Evolutionary conservation across 192 early-diverging fungal genomes (phyloP).

Genomic region (Backusella psychrophila): DNA sequence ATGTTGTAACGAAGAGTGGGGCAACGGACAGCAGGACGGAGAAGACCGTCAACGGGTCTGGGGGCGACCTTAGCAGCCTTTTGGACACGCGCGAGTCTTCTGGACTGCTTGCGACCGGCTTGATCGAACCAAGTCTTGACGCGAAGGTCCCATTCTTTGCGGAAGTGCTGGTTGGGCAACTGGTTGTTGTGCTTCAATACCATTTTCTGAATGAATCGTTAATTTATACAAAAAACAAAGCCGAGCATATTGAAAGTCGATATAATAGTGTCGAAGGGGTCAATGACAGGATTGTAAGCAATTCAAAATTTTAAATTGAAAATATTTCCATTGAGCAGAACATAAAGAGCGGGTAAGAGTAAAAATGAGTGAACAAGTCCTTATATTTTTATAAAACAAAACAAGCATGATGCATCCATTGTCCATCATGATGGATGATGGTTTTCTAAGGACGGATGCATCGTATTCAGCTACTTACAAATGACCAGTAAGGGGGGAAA

Average conservation of each 20-base stretch:
- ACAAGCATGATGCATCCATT: neutral
- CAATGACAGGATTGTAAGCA: neutral
- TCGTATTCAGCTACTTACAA: slow-evolving; percentile 4
- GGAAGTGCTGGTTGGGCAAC: slow-evolving; percentile 95
- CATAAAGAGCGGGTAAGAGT: neutral
- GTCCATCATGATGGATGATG: neutral
- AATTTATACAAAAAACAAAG: neutral
- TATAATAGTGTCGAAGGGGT: neutral
- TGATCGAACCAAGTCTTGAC: slow-evolving; percentile 99
- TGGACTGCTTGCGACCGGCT: slow-evolving; percentile 90
- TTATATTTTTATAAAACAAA: neutral
- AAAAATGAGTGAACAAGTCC: neutral
- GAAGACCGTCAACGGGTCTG: slow-evolving; percentile 91
- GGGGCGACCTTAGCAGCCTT: slow-evolving; percentile 97
- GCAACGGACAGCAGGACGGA: slow-evolving; percentile 95
- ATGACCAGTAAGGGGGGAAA: slow-evolving; percentile 26
- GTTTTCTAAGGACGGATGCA: slow-evolving; percentile 3
- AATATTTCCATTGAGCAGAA: neutral
- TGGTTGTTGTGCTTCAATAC: slow-evolving; percentile 92
- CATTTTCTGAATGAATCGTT: slow-evolving; percentile 18
- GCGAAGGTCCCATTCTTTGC: slow-evolving; percentile 95
- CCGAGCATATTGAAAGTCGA: neutral
- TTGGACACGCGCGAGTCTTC: slow-evolving; percentile 82
- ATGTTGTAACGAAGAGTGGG: slow-evolving; percentile 98
- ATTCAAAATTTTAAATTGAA: neutral